phyloP scores from a whole-genome alignment of 805 yeast species.

The Maudiozyma barnettii region DNA sequence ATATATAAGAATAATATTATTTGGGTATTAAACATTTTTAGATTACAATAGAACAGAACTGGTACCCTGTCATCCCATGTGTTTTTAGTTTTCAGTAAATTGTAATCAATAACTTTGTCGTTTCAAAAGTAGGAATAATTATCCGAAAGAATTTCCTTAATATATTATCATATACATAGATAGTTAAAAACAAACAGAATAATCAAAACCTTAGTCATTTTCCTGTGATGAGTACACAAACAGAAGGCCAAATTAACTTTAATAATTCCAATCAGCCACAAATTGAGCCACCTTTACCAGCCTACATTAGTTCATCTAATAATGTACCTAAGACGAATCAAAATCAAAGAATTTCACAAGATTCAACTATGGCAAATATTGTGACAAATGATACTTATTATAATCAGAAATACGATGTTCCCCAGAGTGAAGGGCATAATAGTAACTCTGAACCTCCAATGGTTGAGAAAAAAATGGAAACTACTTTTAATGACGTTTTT shows the following conservation, averaged over 20 bases:
- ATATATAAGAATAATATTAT: no score
- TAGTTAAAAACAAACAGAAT: no score
- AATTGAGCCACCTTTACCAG: constrained; percentile 15
- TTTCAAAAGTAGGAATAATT: no score
- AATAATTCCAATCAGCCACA: not conserved
- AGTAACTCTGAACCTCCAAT: constrained; percentile 27
- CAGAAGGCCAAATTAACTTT: not conserved
- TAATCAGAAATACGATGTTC: constrained; percentile 16
- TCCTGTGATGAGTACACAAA: not conserved
- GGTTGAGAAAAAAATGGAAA: not conserved
- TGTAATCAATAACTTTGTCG: no score
- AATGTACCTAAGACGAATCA: not conserved
- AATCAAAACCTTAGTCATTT: no score
- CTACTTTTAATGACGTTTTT: constrained; percentile 57
- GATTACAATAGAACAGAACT: no score
- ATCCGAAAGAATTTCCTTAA: not conserved
- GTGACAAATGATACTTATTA: not conserved
- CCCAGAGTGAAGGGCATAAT: constrained; percentile 23
- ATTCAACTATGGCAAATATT: not conserved
- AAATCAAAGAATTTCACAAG: not conserved
- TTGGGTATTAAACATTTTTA: no score
- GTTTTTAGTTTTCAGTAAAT: no score
- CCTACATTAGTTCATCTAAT: not conserved
- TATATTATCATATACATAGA: no score
- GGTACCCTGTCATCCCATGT: no score